Conservation (phyloP, 129 eudicot species). For the Silybum marianum region DNA sequence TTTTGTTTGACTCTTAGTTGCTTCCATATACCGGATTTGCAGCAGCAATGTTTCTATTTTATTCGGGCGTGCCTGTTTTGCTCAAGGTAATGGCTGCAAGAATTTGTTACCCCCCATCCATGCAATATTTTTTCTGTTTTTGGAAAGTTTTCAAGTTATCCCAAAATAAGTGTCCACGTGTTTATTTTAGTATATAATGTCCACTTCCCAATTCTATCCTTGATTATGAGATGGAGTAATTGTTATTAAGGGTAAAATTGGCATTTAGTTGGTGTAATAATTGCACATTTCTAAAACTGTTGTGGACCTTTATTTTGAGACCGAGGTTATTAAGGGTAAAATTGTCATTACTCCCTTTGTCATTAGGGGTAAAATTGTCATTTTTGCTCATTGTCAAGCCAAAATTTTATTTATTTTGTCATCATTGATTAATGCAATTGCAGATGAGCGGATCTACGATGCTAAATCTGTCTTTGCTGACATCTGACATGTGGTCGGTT, state of each 20-base stretch:
- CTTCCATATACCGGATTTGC: constrained; percentile 87
- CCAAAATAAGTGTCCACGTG: not conserved
- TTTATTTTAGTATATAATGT: not conserved
- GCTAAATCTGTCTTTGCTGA: constrained; percentile 84
- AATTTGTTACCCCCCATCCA: not conserved
- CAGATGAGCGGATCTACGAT: constrained; percentile 91
- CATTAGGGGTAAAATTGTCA: too few relatives aligned
- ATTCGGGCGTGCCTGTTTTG: constrained; percentile 86
- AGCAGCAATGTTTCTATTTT: constrained; percentile 85
- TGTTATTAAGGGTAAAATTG: not conserved
- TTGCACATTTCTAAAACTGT: not conserved
- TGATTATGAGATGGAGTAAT: not conserved
- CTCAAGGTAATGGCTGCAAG: constrained; percentile 56
- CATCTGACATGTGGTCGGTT: constrained; percentile 98
- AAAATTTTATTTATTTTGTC: not conserved
- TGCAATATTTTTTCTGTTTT: not conserved
- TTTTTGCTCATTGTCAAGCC: not conserved
- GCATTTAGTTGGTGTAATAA: not conserved
- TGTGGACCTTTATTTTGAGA: not conserved
- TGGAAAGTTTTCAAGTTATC: not conserved
- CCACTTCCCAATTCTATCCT: not conserved
- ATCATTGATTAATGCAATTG: constrained; percentile 15
- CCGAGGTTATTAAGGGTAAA: not conserved
- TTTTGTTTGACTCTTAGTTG: constrained; percentile 47
- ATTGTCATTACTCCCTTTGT: not conserved